Conservation (phyloP, 2,329 filamentous ascomycete species). For the Curvularia hawaiiensis region DNA sequence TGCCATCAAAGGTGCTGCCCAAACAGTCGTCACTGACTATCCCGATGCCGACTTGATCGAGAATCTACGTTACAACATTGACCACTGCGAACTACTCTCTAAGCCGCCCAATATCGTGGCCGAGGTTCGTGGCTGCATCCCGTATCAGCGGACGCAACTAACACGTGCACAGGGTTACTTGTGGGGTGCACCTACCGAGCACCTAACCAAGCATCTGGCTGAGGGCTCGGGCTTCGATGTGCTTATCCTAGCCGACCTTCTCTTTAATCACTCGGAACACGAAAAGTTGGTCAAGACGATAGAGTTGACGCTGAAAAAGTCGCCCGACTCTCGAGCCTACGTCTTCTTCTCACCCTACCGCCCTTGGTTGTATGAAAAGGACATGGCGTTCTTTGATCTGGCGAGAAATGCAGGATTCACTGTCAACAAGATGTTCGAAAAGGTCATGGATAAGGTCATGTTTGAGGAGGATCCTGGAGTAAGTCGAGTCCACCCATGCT, state of each 20-base stretch:
- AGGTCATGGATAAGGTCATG: constrained; percentile 82
- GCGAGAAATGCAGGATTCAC: constrained; percentile 71
- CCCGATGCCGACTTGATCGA: constrained; percentile 82
- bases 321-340: constrained; percentile 66
- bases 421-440: constrained; percentile 81
- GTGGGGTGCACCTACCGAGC: constrained; percentile 73
- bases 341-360: constrained; percentile 96
- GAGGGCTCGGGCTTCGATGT: constrained; percentile 69
- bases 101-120: constrained; percentile 47
- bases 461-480: constrained; percentile 87
- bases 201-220: constrained; percentile 65
- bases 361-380: constrained; percentile 85
- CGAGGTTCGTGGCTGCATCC: constrained; percentile 32
- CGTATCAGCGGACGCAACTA: constrained; percentile 10
- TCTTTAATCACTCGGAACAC: constrained; percentile 93
- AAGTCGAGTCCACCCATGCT: constrained; percentile 33
- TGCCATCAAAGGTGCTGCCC: constrained; percentile 69
- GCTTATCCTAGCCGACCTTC: constrained; percentile 82
- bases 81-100: constrained; percentile 56
- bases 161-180: constrained; percentile 67
- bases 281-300: constrained; percentile 76
- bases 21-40: constrained; percentile 83
- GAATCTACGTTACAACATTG: constrained; percentile 79
- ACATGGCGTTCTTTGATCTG: constrained; percentile 84
- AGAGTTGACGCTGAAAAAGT: constrained; percentile 65